phyloP scores from a whole-genome alignment of 441 rosid genomes.

The Bocquillonia castaneifolia region DNA sequence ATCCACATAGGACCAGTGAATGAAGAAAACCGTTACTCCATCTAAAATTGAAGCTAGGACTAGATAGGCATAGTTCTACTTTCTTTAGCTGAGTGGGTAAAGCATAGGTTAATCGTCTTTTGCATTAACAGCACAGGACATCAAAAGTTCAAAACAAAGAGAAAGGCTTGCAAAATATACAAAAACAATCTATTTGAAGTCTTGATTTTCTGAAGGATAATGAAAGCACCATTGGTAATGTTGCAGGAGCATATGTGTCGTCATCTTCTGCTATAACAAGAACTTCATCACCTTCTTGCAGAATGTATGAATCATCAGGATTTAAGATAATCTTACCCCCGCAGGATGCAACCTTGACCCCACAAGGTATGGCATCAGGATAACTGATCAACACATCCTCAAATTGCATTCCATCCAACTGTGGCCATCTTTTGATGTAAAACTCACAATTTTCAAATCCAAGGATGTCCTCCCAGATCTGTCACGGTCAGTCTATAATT shows the following conservation, averaged over 20 bases:
- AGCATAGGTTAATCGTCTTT: constrained; percentile 3
- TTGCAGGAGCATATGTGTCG: constrained; percentile 56
- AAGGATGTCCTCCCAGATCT: constrained; percentile 83
- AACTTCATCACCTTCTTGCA: constrained; percentile 73
- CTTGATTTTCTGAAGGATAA: constrained; percentile 24
- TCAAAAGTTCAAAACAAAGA: constrained; percentile 1
- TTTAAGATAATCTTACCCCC: constrained; percentile 67
- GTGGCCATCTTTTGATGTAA: constrained; percentile 67
- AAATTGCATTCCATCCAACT: constrained; percentile 55
- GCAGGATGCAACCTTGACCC: constrained; percentile 65
- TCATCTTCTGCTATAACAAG: constrained; percentile 84
- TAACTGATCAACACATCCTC: constrained; percentile 70
- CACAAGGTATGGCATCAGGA: constrained; percentile 79
- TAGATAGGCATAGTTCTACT: neutral
- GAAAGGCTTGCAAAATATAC: neutral
- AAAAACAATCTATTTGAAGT: constrained; percentile 15
- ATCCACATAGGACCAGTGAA: neutral
- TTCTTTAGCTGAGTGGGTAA: constrained; percentile 8
- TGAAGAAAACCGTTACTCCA: neutral
- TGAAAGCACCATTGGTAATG: constrained; percentile 64
- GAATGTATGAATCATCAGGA: constrained; percentile 58
- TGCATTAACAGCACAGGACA: neutral
- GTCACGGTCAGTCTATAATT: constrained; percentile 26
- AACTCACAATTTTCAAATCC: constrained; percentile 78
- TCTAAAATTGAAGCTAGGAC: neutral